These are phyloP conservation scores for Trypanosoma lewisi DNA, from an alignment of 208 protist species.

Conservation along the genomic window DNA sequence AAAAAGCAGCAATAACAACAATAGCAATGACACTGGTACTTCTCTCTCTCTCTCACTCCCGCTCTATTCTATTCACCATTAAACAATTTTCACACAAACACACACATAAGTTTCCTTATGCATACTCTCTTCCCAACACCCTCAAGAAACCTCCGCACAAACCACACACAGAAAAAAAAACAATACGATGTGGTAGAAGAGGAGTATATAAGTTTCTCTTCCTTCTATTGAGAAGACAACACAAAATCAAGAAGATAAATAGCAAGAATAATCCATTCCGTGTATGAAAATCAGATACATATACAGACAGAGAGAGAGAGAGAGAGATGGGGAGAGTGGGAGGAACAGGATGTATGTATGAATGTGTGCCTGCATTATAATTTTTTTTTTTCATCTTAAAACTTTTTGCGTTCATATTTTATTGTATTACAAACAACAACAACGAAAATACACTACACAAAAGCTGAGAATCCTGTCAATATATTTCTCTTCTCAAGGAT, in stretches of 20 bases:
- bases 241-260: no score
- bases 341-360: not conserved
- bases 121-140: not conserved
- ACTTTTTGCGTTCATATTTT: slow-evolving; percentile 16
- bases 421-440: slow-evolving; percentile 9
- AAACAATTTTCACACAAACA: slow-evolving; percentile 7
- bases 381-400: not conserved
- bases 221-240: no score
- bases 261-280: no score
- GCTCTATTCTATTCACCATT: no score
- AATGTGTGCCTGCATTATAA: not conserved
- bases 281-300: no score
- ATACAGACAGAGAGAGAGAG: no score
- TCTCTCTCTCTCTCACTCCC: no score
- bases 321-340: no score
- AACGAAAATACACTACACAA: not conserved
- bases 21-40: slow-evolving; percentile 2
- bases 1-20: slow-evolving; percentile 15
- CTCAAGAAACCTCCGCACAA: no score
- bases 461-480: no score
- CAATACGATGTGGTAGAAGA: not conserved
- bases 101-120: not conserved
- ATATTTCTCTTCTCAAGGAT: no score
- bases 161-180: not conserved
- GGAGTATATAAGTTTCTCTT: no score